phyloP scores from a whole-genome alignment of 495 filamentous ascomycete species.

The Penicillium nucicola region DNA sequence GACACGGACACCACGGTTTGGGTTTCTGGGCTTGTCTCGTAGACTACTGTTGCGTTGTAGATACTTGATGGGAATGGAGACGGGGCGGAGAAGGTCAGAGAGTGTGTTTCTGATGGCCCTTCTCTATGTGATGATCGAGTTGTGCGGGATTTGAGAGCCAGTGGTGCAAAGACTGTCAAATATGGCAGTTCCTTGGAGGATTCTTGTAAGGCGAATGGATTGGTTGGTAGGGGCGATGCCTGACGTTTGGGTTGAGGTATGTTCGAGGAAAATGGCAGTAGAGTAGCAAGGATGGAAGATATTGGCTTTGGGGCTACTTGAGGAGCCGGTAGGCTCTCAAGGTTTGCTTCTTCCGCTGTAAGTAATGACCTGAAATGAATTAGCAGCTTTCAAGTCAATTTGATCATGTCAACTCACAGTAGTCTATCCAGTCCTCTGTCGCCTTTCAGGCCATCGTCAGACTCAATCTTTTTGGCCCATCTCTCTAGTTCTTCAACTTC shows the following conservation, averaged over 20 bases:
- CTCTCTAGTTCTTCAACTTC: conserved; percentile 38
- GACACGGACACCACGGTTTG: conserved; percentile 33
- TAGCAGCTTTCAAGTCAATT: conserved; percentile 2
- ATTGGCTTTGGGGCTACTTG: conserved; percentile 18
- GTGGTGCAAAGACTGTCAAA: conserved; percentile 36
- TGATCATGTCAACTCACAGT: conserved; percentile 20
- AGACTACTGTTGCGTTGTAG: conserved; percentile 34
- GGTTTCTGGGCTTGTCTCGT: conserved; percentile 40
- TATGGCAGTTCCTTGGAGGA: conserved; percentile 28
- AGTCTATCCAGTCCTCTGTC: conserved; percentile 25
- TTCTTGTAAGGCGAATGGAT: conserved; percentile 36
- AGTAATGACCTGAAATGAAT: conserved; percentile 26
- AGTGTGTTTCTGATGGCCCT: conserved; percentile 33
- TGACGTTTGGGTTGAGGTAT: conserved; percentile 19
- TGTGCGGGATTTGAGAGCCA: conserved; percentile 30
- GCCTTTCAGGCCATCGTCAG: conserved; percentile 13
- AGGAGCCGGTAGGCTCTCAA: conserved; percentile 10
- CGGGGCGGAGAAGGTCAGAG: conserved; percentile 33
- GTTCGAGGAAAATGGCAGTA: conserved; percentile 41
- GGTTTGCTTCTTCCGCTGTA: conserved; percentile 21
- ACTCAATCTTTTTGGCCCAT: conserved; percentile 30
- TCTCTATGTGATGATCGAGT: conserved; percentile 14
- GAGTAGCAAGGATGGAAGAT: conserved; percentile 37
- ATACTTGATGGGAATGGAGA: conserved; percentile 36
- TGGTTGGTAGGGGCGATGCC: conserved; percentile 25